Base-by-base conservation (phyloP, 1,284 basidiomycete species). In the Thecaphora thlaspeos region DNA sequence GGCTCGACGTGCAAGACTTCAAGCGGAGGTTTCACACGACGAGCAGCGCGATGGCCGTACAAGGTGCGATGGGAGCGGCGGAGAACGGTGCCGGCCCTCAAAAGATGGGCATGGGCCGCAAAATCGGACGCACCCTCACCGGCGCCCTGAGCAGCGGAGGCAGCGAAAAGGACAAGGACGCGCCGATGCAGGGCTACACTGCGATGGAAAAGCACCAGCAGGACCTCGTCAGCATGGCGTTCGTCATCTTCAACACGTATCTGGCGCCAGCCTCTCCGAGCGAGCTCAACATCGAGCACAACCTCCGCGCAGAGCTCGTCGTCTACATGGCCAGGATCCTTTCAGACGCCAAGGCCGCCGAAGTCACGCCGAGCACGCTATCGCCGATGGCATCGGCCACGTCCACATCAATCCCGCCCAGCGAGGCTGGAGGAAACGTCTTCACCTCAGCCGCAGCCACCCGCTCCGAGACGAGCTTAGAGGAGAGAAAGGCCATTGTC, bases 241-340 rank as follows among this genome's bases (percentile, higher is more conserved):
- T 94, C 68, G 85, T 89, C 54, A 97, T 98, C 70, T 91, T 90
- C 81, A 88, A 89, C 83, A 92, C 86, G 46, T 98, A 96, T 75
- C 86, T 98, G 26, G 94, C 93, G 0, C 93, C 92, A 0, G 90
- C 91, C 22, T 93, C 90, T 76, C 89, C 88, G 55, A 91, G 88
- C 80, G 94, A 98, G 80, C 85, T 98, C 55, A 98, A 98, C 81
- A 97, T 98, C 68, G 95, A 98, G 78, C 94, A 98, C 79, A 90
- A 89, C 44, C 82, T 98, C 36, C 87, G 94, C 57, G 91, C 91
- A 70, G 94, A 97, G 81, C 83, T 98, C 47, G 89, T 91, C 52
- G 87, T 86, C 61, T 97, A 97, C 79, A 84, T 98, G 71, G 89
- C 88, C 80, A 89, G 68, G 59, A 59, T 69, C 26, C 41, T 73